Conservation (phyloP, 306 rosid genomes). For the Dalbergia oliveri region DNA sequence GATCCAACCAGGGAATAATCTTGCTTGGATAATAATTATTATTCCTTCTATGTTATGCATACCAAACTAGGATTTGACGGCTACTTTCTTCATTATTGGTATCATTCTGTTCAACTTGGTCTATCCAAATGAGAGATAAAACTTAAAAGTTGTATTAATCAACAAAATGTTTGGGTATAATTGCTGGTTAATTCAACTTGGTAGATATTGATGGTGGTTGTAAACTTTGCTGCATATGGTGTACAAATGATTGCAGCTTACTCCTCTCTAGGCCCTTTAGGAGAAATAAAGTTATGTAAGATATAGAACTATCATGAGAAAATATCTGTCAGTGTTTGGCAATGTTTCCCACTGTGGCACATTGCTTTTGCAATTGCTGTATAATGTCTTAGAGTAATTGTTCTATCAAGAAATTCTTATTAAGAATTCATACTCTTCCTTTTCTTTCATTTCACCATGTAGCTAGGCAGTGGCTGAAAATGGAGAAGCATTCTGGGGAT, state of each 20-base stretch:
- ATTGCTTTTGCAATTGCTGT: conserved; percentile 16
- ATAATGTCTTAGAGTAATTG: not conserved
- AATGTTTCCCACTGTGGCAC: conserved; percentile 11
- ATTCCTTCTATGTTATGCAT: conserved; percentile 12
- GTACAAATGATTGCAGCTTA: conserved; percentile 17
- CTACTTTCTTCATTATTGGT: not conserved
- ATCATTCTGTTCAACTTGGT: conserved; percentile 11
- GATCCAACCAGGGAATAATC: conserved; percentile 13
- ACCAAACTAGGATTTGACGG: not conserved
- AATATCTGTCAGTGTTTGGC: not conserved
- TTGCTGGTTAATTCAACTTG: conserved; percentile 9
- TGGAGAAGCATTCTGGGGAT: conserved; percentile 66
- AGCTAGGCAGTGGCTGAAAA: conserved; percentile 55
- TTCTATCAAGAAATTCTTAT: not conserved
- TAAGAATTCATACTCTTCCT: conserved; percentile 26
- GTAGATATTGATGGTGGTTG: not conserved
- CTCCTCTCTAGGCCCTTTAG: not conserved
- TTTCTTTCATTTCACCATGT: conserved; percentile 29
- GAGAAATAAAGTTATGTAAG: conserved; percentile 18
- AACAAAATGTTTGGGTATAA: not conserved
- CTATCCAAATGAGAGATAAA: conserved; percentile 3
- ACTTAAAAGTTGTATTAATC: conserved; percentile 17
- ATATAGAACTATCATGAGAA: not conserved
- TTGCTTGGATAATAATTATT: not conserved
- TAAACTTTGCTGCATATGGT: not conserved